Conservation (phyloP, 768 basidiomycete species). For the Lentinula edodes region DNA sequence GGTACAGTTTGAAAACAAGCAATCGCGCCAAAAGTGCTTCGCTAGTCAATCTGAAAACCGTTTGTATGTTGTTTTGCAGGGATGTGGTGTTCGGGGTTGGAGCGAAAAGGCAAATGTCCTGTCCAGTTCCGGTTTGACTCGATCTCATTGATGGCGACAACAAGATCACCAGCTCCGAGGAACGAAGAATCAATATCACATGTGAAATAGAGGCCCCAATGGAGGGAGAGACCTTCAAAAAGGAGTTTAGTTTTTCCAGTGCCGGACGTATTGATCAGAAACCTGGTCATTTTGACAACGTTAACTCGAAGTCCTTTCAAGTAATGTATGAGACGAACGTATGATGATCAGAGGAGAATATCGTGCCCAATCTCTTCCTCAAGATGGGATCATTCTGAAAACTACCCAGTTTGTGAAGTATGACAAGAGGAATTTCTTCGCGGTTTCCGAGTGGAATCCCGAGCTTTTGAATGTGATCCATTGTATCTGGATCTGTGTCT, state of each 20-base stretch:
- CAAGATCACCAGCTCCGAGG: conserved; percentile 3
- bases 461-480: background rate
- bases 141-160: too few relatives aligned
- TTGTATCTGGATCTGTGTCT: background rate
- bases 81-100: too few relatives aligned
- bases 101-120: too few relatives aligned
- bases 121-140: too few relatives aligned
- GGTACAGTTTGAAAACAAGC: background rate
- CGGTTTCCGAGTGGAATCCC: background rate
- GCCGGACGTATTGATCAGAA: conserved; percentile 1
- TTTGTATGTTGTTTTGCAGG: too few relatives aligned
- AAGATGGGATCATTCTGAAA: background rate
- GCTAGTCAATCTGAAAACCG: background rate
- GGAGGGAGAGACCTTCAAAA: conserved; percentile 6
- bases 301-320: too few relatives aligned
- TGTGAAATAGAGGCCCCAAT: conserved; percentile 8
- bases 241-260: background rate
- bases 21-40: background rate
- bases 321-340: background rate
- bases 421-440: background rate
- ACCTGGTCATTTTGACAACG: background rate
- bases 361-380: background rate
- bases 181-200: background rate
- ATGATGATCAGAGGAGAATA: background rate
- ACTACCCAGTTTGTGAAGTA: background rate